Conservation (phyloP, 164 flowering plant genomes). For the Vitis rupestris region DNA sequence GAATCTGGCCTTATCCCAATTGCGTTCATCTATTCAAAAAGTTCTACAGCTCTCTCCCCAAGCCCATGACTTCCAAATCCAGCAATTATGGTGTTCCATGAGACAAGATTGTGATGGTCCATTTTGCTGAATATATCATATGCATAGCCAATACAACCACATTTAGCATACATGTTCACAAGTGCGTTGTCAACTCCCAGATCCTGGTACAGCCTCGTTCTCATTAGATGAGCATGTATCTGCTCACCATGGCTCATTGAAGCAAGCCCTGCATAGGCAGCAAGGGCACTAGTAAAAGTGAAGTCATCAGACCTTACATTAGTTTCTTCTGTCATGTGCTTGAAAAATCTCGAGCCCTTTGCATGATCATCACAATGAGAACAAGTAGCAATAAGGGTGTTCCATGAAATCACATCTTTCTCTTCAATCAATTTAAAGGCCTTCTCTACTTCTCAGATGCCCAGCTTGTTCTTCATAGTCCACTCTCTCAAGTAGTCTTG, state of each 20-base stretch:
- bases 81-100: conserved; percentile 74
- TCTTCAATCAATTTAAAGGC: conserved; percentile 44
- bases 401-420: conserved; percentile 72
- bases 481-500: too few relatives aligned
- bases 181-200: conserved; percentile 66
- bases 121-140: conserved; percentile 35
- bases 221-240: conserved; percentile 54
- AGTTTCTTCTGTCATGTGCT: conserved; percentile 32
- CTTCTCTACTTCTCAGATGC: conserved; percentile 33
- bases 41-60: conserved; percentile 38
- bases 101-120: conserved; percentile 43
- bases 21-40: conserved; percentile 55
- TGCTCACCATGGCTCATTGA: conserved; percentile 52
- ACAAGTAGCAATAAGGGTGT: conserved; percentile 57
- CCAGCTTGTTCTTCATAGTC: too few relatives aligned
- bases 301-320: conserved; percentile 46
- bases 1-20: conserved; percentile 51
- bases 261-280: conserved; percentile 60
- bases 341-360: conserved; percentile 44
- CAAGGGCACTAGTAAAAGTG: conserved; percentile 57
- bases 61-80: conserved; percentile 66
- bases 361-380: conserved; percentile 48
- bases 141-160: conserved; percentile 56
- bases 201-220: conserved; percentile 41
- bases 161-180: conserved; percentile 79